Evolutionary conservation across 2,329 filamentous ascomycete species (phyloP).

Genomic region (Pestalotiopsis fici): DNA sequence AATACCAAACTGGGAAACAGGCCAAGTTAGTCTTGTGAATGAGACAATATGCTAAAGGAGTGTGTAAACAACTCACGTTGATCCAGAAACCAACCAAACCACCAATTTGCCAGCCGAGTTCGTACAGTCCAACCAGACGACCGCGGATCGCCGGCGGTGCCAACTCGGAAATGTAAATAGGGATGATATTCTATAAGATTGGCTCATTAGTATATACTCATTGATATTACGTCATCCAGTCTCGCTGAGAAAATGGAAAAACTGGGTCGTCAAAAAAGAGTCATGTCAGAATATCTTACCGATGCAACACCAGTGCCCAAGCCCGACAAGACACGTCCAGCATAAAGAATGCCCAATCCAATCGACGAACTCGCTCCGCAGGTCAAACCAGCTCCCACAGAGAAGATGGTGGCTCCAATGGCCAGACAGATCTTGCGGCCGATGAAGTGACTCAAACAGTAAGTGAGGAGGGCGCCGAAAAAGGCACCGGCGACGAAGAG

Average conservation of each 20-base stretch:
- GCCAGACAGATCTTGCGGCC: conserved; percentile 45
- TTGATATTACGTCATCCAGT: not conserved
- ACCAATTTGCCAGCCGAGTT: conserved; percentile 55
- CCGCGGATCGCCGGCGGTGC: conserved; percentile 55
- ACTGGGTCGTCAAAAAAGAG: not conserved
- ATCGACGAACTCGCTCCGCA: conserved; percentile 60
- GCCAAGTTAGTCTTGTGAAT: not conserved
- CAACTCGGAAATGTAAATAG: conserved; percentile 46
- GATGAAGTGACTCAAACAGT: conserved; percentile 58
- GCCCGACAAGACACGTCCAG: conserved; percentile 52
- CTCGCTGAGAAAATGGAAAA: not conserved
- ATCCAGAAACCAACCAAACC: conserved; percentile 53
- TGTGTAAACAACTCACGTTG: conserved; percentile 23
- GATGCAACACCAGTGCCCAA: conserved; percentile 35
- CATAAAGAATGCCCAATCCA: conserved; percentile 57
- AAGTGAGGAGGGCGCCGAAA: conserved; percentile 65
- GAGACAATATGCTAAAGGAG: too few species aligned
- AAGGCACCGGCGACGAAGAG: conserved; percentile 71
- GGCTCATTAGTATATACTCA: not conserved
- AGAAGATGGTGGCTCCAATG: conserved; percentile 39
- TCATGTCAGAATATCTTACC: conserved; percentile 10
- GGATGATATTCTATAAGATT: conserved; percentile 40
- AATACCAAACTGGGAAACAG: conserved; percentile 25
- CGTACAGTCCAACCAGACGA: conserved; percentile 54
- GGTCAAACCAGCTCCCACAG: conserved; percentile 53